Evolutionary conservation across 2,329 filamentous ascomycete genomes (phyloP).

Genomic region (Lizonia empirigonia): DNA sequence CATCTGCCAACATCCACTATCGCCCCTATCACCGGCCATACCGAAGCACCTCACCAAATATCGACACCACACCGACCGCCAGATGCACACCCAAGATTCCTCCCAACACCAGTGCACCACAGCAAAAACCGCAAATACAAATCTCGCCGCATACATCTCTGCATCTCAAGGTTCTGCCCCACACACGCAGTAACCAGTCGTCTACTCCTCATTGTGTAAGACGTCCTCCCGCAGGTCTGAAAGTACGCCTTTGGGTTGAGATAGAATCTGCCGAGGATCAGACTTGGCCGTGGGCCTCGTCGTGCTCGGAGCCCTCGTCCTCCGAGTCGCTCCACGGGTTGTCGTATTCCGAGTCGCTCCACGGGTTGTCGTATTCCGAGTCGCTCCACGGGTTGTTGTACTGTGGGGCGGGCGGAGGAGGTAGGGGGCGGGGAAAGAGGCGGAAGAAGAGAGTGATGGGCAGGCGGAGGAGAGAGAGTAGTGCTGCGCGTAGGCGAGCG

Average conservation of each 20-base stretch:
- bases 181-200: background rate
- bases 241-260: conserved; percentile 4
- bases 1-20: too few relatives aligned
- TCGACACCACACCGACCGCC: too few relatives aligned
- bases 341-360: background rate
- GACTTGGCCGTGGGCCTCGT: too few relatives aligned
- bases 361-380: background rate
- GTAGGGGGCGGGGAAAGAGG: background rate
- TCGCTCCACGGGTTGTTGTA: background rate
- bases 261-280: too few relatives aligned
- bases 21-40: too few relatives aligned
- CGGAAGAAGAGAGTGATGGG: background rate
- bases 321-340: background rate
- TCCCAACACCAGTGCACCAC: too few relatives aligned
- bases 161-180: background rate
- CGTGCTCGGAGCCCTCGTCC: too few relatives aligned
- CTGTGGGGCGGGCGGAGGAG: background rate
- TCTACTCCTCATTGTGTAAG: conserved; percentile 2
- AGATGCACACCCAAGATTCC: too few relatives aligned
- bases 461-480: background rate
- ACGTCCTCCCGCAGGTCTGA: conserved; percentile 9
- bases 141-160: background rate
- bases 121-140: background rate
- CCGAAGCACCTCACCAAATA: too few relatives aligned
- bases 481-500: background rate